Evolutionary conservation across 2,329 filamentous ascomycete species (phyloP), one percentile per base, ranked within the genome.

Genomic region (Bertia moriformis): DNA sequence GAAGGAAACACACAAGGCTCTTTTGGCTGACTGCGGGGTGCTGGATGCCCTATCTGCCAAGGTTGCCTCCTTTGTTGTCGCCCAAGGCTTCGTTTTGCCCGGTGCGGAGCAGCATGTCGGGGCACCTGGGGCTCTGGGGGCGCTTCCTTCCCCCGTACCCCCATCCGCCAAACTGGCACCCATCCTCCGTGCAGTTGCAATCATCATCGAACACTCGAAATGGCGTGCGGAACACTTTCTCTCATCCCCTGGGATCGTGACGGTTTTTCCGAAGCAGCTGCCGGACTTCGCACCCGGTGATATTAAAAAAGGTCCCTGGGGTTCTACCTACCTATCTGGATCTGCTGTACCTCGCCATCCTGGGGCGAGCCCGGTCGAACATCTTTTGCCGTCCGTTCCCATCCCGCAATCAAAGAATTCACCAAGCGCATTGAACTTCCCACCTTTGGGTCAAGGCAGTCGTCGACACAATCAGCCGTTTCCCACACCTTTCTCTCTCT

Each of bases 121-220:
- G 32, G 32, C 10, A 17, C 10, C 32, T 18, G 32, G 32, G 10
- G 10, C 32, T 10, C 56, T 65, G 39, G 67, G 71, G 4, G 62
- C 66, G 15, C 68, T 85, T 37, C 82, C 81, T 2, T 59, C 67
- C 3, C 65, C 80, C 18, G 73, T 83, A 4, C 69, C 72, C 2
- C 60, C 66, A 13, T 64, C 62, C 14, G 65, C 73, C 18, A 73
- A 71, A 43, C 59, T 93, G 29, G 69, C 76, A 2, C 74, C 76
- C 7, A 71, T 94, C 14, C 61, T 96, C 4, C 79, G 86, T 44
- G 84, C 88, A 0, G 73, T 93, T 38, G 71, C 78, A 15, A 71
- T 78, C 36, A 81, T 95, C 37, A 72, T 94, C 38, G 72, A 78
- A 43, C 75, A 84, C 49, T 95, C 89, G 1, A 80, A 78, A 47